Conservation (phyloP, 2,329 filamentous ascomycete species). For the Sclerotinia nivalis region DNA sequence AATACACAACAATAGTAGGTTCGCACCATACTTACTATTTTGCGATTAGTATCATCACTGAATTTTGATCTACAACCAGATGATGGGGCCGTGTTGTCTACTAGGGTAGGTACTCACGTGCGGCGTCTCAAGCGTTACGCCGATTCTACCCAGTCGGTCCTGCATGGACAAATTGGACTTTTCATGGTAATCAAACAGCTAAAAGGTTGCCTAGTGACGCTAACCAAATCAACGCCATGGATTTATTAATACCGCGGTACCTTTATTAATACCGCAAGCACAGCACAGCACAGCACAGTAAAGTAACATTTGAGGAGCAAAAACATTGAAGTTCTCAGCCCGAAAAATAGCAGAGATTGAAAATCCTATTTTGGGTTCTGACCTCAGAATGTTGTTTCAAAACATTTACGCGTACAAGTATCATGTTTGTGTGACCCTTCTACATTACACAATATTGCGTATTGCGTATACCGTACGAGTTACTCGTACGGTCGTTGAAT, state of each 20-base stretch:
- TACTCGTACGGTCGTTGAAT: neutral
- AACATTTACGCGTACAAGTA: neutral
- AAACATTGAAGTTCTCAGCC: neutral
- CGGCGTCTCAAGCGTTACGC: conserved; percentile 1
- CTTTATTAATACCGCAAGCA: neutral
- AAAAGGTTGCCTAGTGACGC: neutral
- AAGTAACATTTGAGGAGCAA: neutral
- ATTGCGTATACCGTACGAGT: too few relatives aligned
- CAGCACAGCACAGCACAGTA: neutral
- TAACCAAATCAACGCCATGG: neutral
- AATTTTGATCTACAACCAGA: neutral
- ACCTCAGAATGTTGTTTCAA: conserved; percentile 11
- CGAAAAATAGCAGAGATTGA: neutral
- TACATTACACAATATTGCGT: neutral
- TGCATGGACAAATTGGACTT: neutral
- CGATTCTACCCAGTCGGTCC: neutral
- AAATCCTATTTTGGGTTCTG: conserved; percentile 15
- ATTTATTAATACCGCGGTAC: too few relatives aligned
- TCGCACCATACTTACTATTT: conserved; percentile 10
- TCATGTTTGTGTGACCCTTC: neutral
- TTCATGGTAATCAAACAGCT: neutral
- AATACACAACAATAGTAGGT: neutral
- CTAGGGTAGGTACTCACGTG: neutral
- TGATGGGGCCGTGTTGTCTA: neutral
- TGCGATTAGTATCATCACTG: neutral